Evolutionary conservation across 345 rosid genomes (phyloP), one percentile per base, ranked within the genome.

Genomic region (Populus tremula): DNA sequence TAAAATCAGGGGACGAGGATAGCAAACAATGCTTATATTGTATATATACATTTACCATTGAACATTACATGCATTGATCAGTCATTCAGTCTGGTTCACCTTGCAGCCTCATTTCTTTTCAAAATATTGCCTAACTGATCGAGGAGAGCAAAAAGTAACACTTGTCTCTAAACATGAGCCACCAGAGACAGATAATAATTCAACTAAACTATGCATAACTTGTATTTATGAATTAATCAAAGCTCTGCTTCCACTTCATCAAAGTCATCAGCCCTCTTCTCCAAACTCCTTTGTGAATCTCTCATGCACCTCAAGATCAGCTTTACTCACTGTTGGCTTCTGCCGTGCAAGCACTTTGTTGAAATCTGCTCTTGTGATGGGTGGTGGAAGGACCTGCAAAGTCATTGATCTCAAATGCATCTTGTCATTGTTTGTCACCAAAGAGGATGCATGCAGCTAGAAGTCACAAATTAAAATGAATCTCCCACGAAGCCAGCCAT

Each of bases 241-340:
- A 63, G 43, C 27, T 10, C 25, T 16, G 61, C 23, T 23, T 54
- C 38, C 9, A 53, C 10, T 20, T 69, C 6, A 35, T 65, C 4
- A 11, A 33, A 54, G 53, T 59, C 75, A 67, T 90, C 77, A 92
- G 80, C 98, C 98, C 80, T 92, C 98, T 86, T 94, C 97, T 66
- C 98, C 98, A 84, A 91, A 94, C 87, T 94, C 98, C 79, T 87
- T 88, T 17, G 98, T 94, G 87, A 94, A 94, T 89, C 91, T 91
- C 87, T 92, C 98, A 8, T 94, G 98, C 61, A 94, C 93, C 4
- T 91, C 97, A 31, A 94, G 91, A 84, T 94, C 98, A 53, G 87
- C 66, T 82, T 92, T 92, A 86, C 97, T 91, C 65, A 94, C 98
- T 20, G 98, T 94, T 54, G 97, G 96, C 88, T 82, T 91, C 85